Base-by-base conservation (phyloP, 257 asterid genomes). In the Solanum virginianum region DNA sequence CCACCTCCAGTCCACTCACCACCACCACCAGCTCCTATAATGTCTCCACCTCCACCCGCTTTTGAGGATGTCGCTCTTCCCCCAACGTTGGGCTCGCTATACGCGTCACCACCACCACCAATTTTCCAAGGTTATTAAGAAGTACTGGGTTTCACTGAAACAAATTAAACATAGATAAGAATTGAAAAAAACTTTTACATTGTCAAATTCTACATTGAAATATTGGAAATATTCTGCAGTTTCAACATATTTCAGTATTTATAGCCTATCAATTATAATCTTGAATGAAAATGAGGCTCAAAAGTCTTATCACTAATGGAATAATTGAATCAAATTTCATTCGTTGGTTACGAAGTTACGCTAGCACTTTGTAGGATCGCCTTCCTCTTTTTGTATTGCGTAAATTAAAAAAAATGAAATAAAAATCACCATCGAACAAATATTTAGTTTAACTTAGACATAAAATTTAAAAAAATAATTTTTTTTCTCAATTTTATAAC, bases 91-190 rank as follows among this genome's bases (percentile, higher is more conserved):
- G 94, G 92, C 80, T 86, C 87, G 10, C 36, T 59, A 22, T 91
- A 91, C 17, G 86, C 90, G 84, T 89, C 94, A 51, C 98, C 98
- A 6, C 98, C 98, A 16, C 98, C 98, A 16, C 98, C 97, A 60
- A 70, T 89, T 32, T 91, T 90, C 87, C 93, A 89, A 2, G 98
- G 97, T 71, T 92, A 94, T 84, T 93, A 85, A 90, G 86, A 87
- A 84, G 89, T n/a, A 53, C 1, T 32, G 20, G 69, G 29, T 53
- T 62, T 68, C 85, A 24, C 29, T 18, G 80, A 24, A 51, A 66
- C 65, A 36, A 51, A 26, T 63, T 82, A 22, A 36, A 63, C 65
- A 80, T 15, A 45, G 6, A 14, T 15, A 9, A 15, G 11, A 54
- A 15, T 1, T 79, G 65, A 79, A 8, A n/a, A n/a, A 20, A 26